A percentile compares a stretch with the other conserved stretches of the same genome.
These are phyloP conservation scores for Diaporthe sp. DNA, from an alignment of 2,329 filamentous ascomycete species.

Conservation along the genomic window DNA sequence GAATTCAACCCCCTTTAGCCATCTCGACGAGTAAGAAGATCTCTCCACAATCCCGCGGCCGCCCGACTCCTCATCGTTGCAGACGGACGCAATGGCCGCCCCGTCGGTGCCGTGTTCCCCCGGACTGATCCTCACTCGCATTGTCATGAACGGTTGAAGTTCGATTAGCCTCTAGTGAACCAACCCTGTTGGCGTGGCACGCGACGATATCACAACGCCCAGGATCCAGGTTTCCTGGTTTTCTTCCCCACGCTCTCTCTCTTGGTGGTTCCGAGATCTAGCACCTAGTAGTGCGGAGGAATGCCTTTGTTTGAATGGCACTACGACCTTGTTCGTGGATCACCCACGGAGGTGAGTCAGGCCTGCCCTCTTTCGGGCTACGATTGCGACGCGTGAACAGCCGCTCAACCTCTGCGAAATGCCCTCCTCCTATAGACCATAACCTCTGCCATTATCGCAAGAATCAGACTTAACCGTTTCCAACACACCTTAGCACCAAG, in stretches of 20 bases:
- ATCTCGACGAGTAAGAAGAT: background rate
- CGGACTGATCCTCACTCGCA: background rate
- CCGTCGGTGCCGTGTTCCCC: background rate
- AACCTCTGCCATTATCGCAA: background rate
- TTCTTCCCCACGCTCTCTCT: slow-evolving; percentile 14
- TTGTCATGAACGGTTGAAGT: slow-evolving; percentile 6
- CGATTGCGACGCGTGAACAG: slow-evolving; percentile 6
- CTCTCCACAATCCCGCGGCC: slow-evolving; percentile 9
- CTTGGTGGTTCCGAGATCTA: slow-evolving; percentile 24
- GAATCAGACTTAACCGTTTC: background rate
- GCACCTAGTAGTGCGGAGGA: slow-evolving; percentile 19
- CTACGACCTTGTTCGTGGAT: slow-evolving; percentile 23
- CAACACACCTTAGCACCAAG: background rate
- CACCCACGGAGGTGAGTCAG: slow-evolving; percentile 22
- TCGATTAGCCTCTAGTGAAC: slow-evolving; percentile 15
- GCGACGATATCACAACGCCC: slow-evolving; percentile 18
- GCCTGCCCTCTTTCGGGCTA: slow-evolving; percentile 9
- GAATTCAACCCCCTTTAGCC: background rate
- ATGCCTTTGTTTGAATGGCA: slow-evolving; percentile 6
- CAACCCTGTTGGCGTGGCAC: slow-evolving; percentile 23
- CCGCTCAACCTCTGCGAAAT: background rate
- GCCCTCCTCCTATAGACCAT: background rate
- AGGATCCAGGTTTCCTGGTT: background rate
- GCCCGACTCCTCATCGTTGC: slow-evolving; percentile 16
- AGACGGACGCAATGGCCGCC: background rate